phyloP scores from a whole-genome alignment of 495 filamentous ascomycete genomes.

The Cercophora samala region DNA sequence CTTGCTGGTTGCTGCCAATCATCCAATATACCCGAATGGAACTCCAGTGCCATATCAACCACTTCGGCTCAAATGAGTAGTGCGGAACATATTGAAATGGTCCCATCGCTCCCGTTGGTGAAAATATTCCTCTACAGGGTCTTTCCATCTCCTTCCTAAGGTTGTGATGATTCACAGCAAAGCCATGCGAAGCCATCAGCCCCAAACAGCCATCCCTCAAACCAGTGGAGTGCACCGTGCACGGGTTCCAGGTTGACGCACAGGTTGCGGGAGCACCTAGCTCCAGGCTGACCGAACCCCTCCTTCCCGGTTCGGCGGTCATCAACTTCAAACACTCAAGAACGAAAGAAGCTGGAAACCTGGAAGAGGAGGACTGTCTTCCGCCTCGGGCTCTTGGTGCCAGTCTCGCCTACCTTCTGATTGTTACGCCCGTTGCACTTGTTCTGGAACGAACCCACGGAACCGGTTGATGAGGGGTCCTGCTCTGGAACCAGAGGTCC shows the following conservation, averaged over 20 bases:
- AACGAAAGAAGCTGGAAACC: not conserved
- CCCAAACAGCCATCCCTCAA: not conserved
- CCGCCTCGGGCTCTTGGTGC: not conserved
- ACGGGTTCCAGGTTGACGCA: not conserved
- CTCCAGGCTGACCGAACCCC: not conserved
- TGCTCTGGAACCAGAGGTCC: not conserved
- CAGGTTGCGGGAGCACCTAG: not conserved
- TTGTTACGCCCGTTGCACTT: slow-evolving; percentile 10
- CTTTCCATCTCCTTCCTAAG: not conserved
- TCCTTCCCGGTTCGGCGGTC: slow-evolving; percentile 10
- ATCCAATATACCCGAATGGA: slow-evolving; percentile 5
- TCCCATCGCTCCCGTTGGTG: slow-evolving; percentile 1
- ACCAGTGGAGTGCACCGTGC: not conserved
- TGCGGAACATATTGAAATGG: not conserved
- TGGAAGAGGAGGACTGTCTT: not conserved
- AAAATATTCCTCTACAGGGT: not conserved
- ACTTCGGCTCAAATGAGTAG: slow-evolving; percentile 3
- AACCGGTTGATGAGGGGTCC: slow-evolving; percentile 3
- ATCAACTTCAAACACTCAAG: slow-evolving; percentile 27
- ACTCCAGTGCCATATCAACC: slow-evolving; percentile 4
- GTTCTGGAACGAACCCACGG: slow-evolving; percentile 6
- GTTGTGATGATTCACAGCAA: not conserved
- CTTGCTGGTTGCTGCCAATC: not conserved
- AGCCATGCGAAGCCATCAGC: not conserved
- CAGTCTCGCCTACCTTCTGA: not conserved